phyloP scores from a whole-genome alignment of 2,329 filamentous ascomycete genomes.

The Xylariaceae sp. region DNA sequence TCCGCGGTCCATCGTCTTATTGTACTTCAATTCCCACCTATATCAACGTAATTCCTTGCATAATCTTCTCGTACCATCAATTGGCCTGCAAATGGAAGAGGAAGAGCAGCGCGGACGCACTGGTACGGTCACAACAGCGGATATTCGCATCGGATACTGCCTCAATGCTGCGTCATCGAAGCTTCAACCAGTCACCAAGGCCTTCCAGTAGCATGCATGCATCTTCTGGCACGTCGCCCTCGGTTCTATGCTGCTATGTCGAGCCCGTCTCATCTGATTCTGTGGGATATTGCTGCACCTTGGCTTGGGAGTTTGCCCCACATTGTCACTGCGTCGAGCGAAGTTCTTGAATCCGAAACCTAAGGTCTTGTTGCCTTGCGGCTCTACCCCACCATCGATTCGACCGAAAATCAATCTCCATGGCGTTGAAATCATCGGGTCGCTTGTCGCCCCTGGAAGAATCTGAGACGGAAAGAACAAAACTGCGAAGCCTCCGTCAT shows the following conservation, averaged over 20 bases:
- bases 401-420: too few relatives aligned
- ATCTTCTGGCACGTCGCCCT: constrained; percentile 1
- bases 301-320: neutral
- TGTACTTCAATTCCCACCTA: neutral
- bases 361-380: too few relatives aligned
- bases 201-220: constrained; percentile 3
- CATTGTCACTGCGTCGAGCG: neutral
- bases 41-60: neutral
- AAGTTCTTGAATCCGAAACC: too few relatives aligned
- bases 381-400: too few relatives aligned
- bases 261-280: too few relatives aligned
- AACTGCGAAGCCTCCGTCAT: too few relatives aligned
- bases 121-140: constrained; percentile 15
- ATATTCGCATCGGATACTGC: constrained; percentile 16
- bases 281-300: too few relatives aligned
- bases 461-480: too few relatives aligned
- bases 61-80: neutral
- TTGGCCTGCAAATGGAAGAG: neutral
- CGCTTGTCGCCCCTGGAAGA: too few relatives aligned
- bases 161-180: constrained; percentile 30
- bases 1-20: constrained; percentile 3
- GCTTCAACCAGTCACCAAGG: constrained; percentile 11
- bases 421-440: too few relatives aligned
- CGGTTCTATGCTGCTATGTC: neutral
- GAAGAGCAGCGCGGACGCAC: constrained; percentile 11